Evolutionary conservation across 345 rosid species (phyloP), one percentile per base, ranked within the genome.

Genomic region (Eucalyptus curtisii): DNA sequence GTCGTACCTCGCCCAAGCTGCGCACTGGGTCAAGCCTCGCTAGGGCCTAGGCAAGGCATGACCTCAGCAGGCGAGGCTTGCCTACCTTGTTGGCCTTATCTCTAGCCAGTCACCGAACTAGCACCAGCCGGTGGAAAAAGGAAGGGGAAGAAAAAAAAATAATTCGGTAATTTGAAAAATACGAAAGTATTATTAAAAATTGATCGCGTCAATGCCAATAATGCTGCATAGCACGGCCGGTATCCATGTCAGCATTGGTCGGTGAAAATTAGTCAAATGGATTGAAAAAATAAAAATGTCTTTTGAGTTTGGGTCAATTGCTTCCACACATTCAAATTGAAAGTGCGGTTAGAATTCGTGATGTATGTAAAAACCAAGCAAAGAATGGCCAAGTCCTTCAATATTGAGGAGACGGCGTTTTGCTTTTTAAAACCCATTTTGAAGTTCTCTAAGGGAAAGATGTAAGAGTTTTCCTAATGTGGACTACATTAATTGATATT

Each of bases 161-260:
- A 8, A 20, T 22, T 22, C 0, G 0, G 3, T 3, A 53, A 8
- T 8, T 53, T 3, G 1, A 22, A 55, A 53, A 55, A 55, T 55
- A 55, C 22, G 0, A 55, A 55, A 55, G 1, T 8, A 8, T 55
- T 55, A 55, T 22, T 55, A 55, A 55, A 55, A 55, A 2, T 55
- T 55, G 11, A 20, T 20, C 1, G 0, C 0, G 5, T 4, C 3
- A 53, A 9, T 22, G 2, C 11, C 0, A 53, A 4, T 53, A 22
- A 22, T 2, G 0, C 5, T 22, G 0, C 3, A 4, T 1, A 53
- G 1, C 5, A 53, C 0, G 1, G 27, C 11, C 0, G 1, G 0
- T 8, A 22, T 9, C 5, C 10, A 55, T 55, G 27, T 55, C 0
- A 55, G 1, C 0, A 22, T 0, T 9, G 0, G 0, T 0, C 1